These are phyloP conservation scores for Aspergillus carbonarius DNA, from an alignment of 2,329 filamentous ascomycete species.

Conservation along the genomic window DNA sequence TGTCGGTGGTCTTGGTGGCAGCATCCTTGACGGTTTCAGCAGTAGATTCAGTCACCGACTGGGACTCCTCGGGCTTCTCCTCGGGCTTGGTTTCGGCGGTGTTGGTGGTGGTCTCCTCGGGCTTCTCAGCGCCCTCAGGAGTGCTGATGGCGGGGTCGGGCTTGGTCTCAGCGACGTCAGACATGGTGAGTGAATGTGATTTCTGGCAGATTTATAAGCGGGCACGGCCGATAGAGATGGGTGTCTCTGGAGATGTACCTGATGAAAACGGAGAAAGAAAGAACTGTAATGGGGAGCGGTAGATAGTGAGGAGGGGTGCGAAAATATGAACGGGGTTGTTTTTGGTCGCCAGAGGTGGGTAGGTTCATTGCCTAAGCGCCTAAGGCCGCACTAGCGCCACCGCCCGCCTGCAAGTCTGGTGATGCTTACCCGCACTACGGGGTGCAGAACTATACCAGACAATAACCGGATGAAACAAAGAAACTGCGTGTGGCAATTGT, in stretches of 20 bases:
- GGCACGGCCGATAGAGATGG: background rate
- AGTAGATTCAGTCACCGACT: slow-evolving; percentile 31
- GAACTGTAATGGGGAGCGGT: slow-evolving; percentile 8
- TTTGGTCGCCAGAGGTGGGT: slow-evolving; percentile 24
- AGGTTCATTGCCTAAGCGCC: slow-evolving; percentile 16
- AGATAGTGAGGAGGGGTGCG: slow-evolving; percentile 17
- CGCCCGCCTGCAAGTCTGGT: slow-evolving; percentile 3
- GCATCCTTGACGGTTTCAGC: slow-evolving; percentile 39
- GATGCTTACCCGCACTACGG: background rate
- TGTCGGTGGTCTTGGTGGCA: slow-evolving; percentile 47
- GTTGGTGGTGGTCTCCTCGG: slow-evolving; percentile 35
- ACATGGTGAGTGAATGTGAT: slow-evolving; percentile 34
- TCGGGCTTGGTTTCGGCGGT: slow-evolving; percentile 29
- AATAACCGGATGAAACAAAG: background rate
- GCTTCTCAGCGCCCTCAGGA: slow-evolving; percentile 32
- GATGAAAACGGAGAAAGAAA: slow-evolving; percentile 7
- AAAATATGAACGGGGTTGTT: slow-evolving; percentile 24
- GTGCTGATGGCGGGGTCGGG: slow-evolving; percentile 43
- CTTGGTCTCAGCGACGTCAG: slow-evolving; percentile 45
- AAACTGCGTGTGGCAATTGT: background rate
- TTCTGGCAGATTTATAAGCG: slow-evolving; percentile 10
- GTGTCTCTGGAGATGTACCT: slow-evolving; percentile 10
- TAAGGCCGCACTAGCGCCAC: slow-evolving; percentile 24
- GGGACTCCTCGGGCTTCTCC: slow-evolving; percentile 28
- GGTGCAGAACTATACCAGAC: background rate